Base-by-base conservation (phyloP, 2,329 filamentous ascomycete species). In the Colletotrichum phormii region DNA sequence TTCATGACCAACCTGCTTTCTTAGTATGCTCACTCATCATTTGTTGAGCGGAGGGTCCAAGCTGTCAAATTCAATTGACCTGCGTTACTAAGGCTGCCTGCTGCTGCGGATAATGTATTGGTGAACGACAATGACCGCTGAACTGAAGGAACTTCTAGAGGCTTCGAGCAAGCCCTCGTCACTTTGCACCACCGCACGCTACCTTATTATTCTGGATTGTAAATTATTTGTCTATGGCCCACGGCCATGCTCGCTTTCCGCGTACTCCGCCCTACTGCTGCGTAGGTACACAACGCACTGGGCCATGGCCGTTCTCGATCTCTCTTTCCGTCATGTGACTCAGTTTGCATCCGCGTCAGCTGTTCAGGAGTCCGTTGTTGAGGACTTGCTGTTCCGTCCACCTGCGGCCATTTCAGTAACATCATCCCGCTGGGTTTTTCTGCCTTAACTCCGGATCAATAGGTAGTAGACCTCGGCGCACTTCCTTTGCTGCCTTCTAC, bases 1-100 rank as follows among this genome's bases (percentile, higher is more conserved):
- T 26, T 26, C 24, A 26, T 26, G 24, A 11, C 42, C 42, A 49
- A 49, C 5, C 33, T 49, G 42, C 18, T 46, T 57, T 22, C 22
- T 24, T 24, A 11, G 42, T 15, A 15, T 64, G 62, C 33, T 57
- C 51, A 64, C 62, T 64, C 62, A 64, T 64, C 51, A 31, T 9
- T 18, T 18, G 46, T 26, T 11, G 26, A 60, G 22, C 15, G 12
- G 29, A 46, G 15, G 51, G 33, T n/a, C 37, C 22, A 26, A 51
- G 26, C 35, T 22, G 46, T 24, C 31, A 37, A 37, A 15, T 8
- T 26, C n/a, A 15, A 15, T 26, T 26, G 13, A n/a, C 6, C 29
- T 26, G n/a, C 12, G 35, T 53, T 64, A 64, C 61, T 29, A 53
- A n/a, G 42, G 35, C 26, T 29, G 26, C 26, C 15, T 18, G 13